Conservation (phyloP, 495 filamentous ascomycete species). For the Staphylotrichum longicolle region DNA sequence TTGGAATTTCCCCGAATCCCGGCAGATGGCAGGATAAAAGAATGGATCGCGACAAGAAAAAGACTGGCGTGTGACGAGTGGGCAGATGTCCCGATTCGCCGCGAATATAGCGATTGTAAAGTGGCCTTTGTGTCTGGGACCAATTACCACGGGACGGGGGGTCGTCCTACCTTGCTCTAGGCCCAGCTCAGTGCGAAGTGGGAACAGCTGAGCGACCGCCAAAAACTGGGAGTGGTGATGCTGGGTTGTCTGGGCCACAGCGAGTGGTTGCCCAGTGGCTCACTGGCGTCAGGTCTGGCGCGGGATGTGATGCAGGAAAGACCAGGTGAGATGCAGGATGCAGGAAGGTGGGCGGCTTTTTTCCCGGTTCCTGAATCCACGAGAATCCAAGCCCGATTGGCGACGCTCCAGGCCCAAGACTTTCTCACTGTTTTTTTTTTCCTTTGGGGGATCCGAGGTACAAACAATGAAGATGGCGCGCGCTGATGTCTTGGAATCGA, state of each 20-base stretch:
- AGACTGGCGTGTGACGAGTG: conserved; percentile 23
- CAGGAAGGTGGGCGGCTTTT: conserved; percentile 10
- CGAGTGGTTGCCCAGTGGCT: not conserved
- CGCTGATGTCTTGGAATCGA: not conserved
- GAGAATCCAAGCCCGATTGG: not conserved
- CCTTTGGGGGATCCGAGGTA: not conserved
- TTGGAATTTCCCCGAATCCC: not conserved
- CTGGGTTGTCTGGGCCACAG: conserved; percentile 10
- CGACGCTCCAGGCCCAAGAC: conserved; percentile 4
- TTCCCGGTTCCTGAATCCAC: conserved; percentile 8
- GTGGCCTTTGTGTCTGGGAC: conserved; percentile 21
- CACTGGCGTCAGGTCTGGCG: conserved; percentile 1
- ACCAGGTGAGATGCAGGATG: not conserved
- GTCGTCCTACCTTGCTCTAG: conserved; percentile 28
- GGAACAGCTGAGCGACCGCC: conserved; percentile 13
- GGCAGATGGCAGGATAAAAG: conserved; percentile 15
- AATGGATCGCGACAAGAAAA: conserved; percentile 23
- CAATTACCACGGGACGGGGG: conserved; percentile 18
- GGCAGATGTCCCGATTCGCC: conserved; percentile 32
- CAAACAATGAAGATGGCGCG: not conserved
- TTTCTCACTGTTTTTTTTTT: not conserved
- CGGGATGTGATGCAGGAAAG: not conserved
- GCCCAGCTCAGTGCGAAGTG: conserved; percentile 14
- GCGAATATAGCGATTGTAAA: conserved; percentile 28
- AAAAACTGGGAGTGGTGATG: not conserved